Evolutionary conservation across 73 alveolate genomes (phyloP), one percentile per base, ranked within the genome.

Genomic region (Paraurostyla sp.): DNA sequence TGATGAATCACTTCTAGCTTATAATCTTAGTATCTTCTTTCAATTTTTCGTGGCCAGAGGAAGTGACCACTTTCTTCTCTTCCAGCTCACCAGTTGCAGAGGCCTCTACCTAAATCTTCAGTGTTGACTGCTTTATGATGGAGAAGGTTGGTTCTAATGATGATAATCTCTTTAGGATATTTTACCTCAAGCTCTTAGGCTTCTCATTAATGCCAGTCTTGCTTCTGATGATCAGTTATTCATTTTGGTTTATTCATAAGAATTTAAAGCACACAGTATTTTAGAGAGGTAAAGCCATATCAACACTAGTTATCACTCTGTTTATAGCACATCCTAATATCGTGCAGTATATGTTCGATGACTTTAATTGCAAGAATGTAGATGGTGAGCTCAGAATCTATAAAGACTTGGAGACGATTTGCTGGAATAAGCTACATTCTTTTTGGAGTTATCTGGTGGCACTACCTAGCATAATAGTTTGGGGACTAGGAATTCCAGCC

Each of bases 401-500:
- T 25, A 71, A 52, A 3, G 91, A 92, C 43, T 20, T 76, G 29
- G 78, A 78, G 45, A 71, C 91, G 13, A 32, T 36, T 20, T 92
- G 97, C 85, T 92, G 92, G 92, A 60, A 42, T n/a, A 11, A 58
- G 0, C 16, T 50, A 0, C 95, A 92, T 48, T 11, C 73, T 18
- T 38, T 48, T 38, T 89, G 51, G 73, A 35, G 91, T 22, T 71
- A 76, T 41, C 35, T 51, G 20, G 76, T 92, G 0, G 92, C 97
- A 0, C 7, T 88, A 29, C 97, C 97, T 38, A 18, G 83, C 11
- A 80, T 92, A 41, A 20, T 92, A 29, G 71, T 88, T 27, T 92
- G 97, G 97, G 94, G 94, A 0, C 60, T 87, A 18, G 97, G 97
- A 13, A 88, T 92, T 3, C 97, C 97, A 45, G 33, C 80, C 3